phyloP scores from a whole-genome alignment of 192 early-diverging fungal species.

The Linnemannia exigua region DNA sequence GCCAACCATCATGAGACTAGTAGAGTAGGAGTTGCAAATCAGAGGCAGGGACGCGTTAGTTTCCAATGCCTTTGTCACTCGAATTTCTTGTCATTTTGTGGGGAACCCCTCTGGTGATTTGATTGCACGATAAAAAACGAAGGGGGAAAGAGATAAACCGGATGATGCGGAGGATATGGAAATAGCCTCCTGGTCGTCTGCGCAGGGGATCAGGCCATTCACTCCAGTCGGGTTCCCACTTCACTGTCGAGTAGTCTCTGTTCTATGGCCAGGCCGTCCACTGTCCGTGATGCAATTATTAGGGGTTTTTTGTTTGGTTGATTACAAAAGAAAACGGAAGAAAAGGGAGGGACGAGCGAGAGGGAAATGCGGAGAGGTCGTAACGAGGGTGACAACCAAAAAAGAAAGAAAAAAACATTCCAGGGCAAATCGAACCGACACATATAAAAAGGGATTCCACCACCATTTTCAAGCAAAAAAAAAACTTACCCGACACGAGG shows the following conservation, averaged over 20 bases:
- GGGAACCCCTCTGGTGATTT: neutral
- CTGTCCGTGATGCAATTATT: neutral
- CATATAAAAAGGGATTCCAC: constrained; percentile 2
- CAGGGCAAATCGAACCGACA: constrained; percentile 6
- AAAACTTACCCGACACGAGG: constrained; percentile 83
- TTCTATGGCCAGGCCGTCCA: neutral
- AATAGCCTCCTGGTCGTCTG: neutral
- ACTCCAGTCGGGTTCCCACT: neutral
- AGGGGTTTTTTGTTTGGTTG: neutral
- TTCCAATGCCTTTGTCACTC: neutral
- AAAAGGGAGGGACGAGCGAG: neutral
- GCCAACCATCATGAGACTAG: constrained; percentile 97
- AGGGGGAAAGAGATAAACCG: neutral
- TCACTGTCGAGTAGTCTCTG: neutral
- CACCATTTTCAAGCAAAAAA: neutral
- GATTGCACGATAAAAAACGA: neutral
- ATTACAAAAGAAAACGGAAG: neutral
- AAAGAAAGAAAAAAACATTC: constrained; percentile 10
- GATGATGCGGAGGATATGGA: neutral
- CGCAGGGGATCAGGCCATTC: neutral
- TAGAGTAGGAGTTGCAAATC: constrained; percentile 1
- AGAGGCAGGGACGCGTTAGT: constrained; percentile 1
- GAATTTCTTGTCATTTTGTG: neutral
- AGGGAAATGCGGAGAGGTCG: neutral
- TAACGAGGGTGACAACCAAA: neutral